Evolutionary conservation across 257 asterid species (phyloP), one percentile per base, ranked within the genome.

Genomic region (Rauvolfia tetraphylla): DNA sequence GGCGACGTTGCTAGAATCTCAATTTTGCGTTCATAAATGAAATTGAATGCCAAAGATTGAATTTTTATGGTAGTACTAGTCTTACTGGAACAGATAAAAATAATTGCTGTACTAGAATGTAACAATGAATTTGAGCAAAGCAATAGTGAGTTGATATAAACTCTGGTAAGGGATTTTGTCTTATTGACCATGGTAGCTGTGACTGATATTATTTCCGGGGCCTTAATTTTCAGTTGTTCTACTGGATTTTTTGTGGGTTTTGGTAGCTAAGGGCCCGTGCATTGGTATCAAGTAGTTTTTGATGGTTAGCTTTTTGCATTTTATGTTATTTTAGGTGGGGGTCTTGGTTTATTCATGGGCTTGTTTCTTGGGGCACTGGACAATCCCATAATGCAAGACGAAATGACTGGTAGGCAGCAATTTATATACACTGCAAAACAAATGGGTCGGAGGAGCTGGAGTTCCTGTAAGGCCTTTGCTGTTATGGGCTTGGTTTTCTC

Each of bases 401-500:
- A 92, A 83, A 87, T 95, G 97, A 86, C 90, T 25, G 93, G 93
- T 57, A 84, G 83, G 66, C 98, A 95, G 80, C 92, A 88, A 80
- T 65, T 95, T 27, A 69, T 91, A 68, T 90, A 81, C 85, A 92
- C 88, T 72, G 99, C 98, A 34, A 95, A 89, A 88, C 97, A 95
- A 84, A 95, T 95, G 99, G 99, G 97, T 36, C 80, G 86, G 75
- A 84, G 93, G 88, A 91, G 98, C 78, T 95, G 97, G 99, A 87
- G 96, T 87, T 91, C 97, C 48, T 95, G 99, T 89, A 92, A 95
- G 83, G 84, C 96, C 73, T 95, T 95, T 85, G 99, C 99, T 34
- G 74, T 92, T 75, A 95, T 95, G 99, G 99, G 99, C 39, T 85
- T 91, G 49, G 70, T 92, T 71, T 92, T 91, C 86, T 95, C 99